Percentiles rank a stretch among this genome's conserved stretches.
phyloP scores from a whole-genome alignment of 1,139 yeast species.

The Wickerhamomyces sp. region DNA sequence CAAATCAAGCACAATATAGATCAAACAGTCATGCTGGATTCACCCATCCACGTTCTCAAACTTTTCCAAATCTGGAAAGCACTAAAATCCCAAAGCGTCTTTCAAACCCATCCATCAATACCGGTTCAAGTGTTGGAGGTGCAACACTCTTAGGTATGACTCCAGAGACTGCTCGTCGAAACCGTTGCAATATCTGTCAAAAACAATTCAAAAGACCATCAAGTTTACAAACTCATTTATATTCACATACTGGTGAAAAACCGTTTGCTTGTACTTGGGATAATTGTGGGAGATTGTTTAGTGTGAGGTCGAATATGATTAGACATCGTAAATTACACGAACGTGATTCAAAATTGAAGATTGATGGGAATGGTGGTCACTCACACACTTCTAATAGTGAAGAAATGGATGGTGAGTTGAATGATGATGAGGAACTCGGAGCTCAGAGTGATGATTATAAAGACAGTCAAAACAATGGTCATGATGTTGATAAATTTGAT shows the following conservation, averaged over 20 bases:
- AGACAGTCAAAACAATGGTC: neutral
- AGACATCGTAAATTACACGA: conserved; percentile 69
- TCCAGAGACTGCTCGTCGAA: conserved; percentile 26
- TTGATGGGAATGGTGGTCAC: neutral
- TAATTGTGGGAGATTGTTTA: conserved; percentile 66
- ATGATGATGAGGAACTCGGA: neutral
- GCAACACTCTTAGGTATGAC: conserved; percentile 21
- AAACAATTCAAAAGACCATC: conserved; percentile 80
- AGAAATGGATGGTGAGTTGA: neutral
- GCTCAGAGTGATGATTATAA: neutral
- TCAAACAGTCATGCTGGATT: too few species aligned
- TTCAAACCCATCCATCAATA: neutral
- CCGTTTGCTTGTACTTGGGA: conserved; percentile 66
- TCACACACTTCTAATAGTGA: too few species aligned
- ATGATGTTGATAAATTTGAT: too few species aligned
- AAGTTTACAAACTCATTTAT: conserved; percentile 72
- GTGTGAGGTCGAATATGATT: conserved; percentile 76
- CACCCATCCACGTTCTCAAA: conserved; percentile 13
- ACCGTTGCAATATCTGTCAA: conserved; percentile 59
- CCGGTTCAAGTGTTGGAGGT: neutral
- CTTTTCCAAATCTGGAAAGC: conserved; percentile 14
- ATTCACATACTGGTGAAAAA: conserved; percentile 85
- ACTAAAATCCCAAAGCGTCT: conserved; percentile 1
- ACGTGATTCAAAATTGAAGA: conserved; percentile 25
- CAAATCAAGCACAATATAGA: too few species aligned